Conservation (phyloP, 2,329 filamentous ascomycete genomes). For the Aspergillus sp. region DNA sequence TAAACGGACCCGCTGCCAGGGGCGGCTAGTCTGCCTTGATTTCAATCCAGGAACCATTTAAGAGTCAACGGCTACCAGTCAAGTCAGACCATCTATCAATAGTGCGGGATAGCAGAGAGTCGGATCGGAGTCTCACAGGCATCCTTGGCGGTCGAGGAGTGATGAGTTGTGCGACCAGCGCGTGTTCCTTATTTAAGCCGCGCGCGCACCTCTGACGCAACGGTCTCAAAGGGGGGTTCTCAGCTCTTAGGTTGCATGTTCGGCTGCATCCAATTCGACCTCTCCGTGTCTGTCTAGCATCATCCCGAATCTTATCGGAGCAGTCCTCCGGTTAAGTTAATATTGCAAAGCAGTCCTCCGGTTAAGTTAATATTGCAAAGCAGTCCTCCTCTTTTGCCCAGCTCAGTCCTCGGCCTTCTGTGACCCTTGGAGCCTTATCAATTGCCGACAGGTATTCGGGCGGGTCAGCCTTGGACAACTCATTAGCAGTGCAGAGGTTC, state of each 20-base stretch:
- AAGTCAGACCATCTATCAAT: neutral
- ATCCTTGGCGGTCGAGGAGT: neutral
- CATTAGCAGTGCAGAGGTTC: neutral
- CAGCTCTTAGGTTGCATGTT: neutral
- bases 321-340: neutral
- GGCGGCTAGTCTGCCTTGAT: slow-evolving; percentile 2
- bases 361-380: neutral
- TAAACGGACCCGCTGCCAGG: neutral
- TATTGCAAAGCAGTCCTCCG: neutral
- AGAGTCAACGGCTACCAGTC: neutral
- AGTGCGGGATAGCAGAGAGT: neutral
- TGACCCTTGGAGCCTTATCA: neutral
- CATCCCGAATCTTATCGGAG: neutral
- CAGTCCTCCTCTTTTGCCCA: neutral
- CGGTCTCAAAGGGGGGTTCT: neutral
- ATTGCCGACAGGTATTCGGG: neutral
- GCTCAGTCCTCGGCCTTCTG: neutral
- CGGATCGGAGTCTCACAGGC: neutral
- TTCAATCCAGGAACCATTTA: neutral
- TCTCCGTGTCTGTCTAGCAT: neutral
- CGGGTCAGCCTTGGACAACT: neutral
- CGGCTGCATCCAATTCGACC: neutral
- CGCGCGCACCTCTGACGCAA: slow-evolving; percentile 6
- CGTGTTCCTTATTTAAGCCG: slow-evolving; percentile 8
- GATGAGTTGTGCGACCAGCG: neutral